Base-by-base conservation (phyloP, 2,329 filamentous ascomycete genomes). In the Curvularia verruculosa region DNA sequence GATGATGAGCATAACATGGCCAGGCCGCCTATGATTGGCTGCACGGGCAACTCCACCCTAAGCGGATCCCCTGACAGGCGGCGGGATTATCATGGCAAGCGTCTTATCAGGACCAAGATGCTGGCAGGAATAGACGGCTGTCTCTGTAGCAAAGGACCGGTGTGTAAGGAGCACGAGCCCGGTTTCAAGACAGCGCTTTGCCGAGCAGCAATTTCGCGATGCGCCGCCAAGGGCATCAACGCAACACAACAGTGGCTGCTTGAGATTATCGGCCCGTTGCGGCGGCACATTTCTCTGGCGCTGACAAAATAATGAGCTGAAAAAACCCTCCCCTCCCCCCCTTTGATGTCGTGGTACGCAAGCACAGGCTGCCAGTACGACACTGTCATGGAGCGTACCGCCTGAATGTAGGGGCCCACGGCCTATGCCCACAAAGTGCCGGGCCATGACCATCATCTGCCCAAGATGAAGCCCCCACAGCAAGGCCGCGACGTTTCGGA, bases 161-260 rank as follows among this genome's bases (percentile, higher is more conserved):
- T 48, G 50, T 57, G 61, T 59, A 50, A 45, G 55, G 62, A 45
- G 65, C 70, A 67, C 68, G 63, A 57, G 57, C 68, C 64, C 50
- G 9, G 64, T 74, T 75, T 72, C 67, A 71, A 56, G 49, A 63
- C 52, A 47, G 52, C 31, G 56, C 51, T 52, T 56, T 55, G 62
- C 66, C 63, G 59, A 64, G 56, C 45, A 61, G 67, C 65, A 73
- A 74, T 74, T 67, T 74, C 71, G 61, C 67, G 66, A 65, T 62
- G 56, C 57, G 60, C 52, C 58, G 64, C 67, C 66, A 67, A 69
- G 66, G 44, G 46, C 56, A 55, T 36, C 55, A 54, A 54, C 54
- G 52, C 62, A 49, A 48, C 66, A 60, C 61, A 6, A 28, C 61
- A 67, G 64, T 69, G 66, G 68, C 53, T 59, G 43, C 21, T 19